Evolutionary conservation across 2,329 filamentous ascomycete species (phyloP), one percentile per base, ranked within the genome.

Genomic region (Xylaria sp.): DNA sequence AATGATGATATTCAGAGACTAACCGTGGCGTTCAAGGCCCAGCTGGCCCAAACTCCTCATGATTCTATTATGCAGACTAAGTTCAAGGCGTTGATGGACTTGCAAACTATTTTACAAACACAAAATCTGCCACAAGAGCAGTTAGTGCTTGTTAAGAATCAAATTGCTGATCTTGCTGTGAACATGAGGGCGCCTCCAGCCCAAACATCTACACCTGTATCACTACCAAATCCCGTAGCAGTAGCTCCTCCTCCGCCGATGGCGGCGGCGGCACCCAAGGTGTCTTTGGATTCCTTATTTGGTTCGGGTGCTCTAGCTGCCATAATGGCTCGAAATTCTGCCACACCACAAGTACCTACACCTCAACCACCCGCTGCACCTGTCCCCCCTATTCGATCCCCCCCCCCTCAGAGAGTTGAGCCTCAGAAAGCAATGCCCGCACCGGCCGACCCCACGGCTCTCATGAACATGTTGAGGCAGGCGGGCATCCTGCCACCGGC

Each of bases 1-100:
- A 93, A 93, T 82, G 88, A 87, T 83, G 94, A 97, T 82, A 90
- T 97, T 79, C 89, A 92, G 76, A 89, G 88, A 77, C 85, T 97
- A 75, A 93, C 97, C 79, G 81, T 86, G 76, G 88, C 88, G 74
- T 90, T 91, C 72, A 91, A 91, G 82, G 85, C 86, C 73, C 91
- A 94, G 77, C 92, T 93, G 82, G 90, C 91, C 73, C 88, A 88
- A 73, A 93, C 90, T 79, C 91, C 92, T 69, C 88, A 90, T 84
- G 92, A 97, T 84, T 82, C 86, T 81, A 88, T 89, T 81, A 86
- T 93, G 78, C 91, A 93, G 79, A 90, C 89, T 77, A 93, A 92
- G 81, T 84, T 97, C 77, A 92, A 93, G 82, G 93, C 94, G 71
- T 88, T 97, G 74, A 84, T 94, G 81, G 93, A 96, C 80, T 87